Base-by-base conservation (phyloP, 225 moss, liverwort and hornwort genomes). In the Asterella californica region DNA sequence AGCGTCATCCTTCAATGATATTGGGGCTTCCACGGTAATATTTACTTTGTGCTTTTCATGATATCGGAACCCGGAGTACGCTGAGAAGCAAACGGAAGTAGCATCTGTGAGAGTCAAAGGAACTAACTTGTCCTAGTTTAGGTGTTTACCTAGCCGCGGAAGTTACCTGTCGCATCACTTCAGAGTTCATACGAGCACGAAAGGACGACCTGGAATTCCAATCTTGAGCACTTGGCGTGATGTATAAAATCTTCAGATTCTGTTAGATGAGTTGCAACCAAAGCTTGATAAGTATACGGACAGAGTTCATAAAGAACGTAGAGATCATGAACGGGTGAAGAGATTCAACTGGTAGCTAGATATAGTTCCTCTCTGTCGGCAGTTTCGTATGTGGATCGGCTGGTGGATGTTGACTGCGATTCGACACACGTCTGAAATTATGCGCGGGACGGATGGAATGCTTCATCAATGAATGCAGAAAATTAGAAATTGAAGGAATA, bases 1-100 rank as follows among this genome's bases (percentile, higher is more conserved):
- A 79, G 79, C 84, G 71, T 83, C 89, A 75, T 84, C 90, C 47
- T 72, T 90, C 46, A 84, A 80, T 76, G 96, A 96, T 77, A 90
- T 89, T 45, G 96, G 90, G 81, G 87, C 87, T 54, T 94, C 94
- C 63, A 82, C 59, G 85, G 96, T 96, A 87, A 76, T 45, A 4
- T 61, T n/a, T 70, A n/a, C n/a, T n/a, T n/a, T n/a, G n/a, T n/a
- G n/a, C n/a, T n/a, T n/a, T n/a, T n/a, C n/a, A n/a, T n/a, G n/a
- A n/a, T n/a, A n/a, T n/a, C n/a, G n/a, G n/a, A n/a, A n/a, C n/a
- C n/a, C n/a, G 12, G 4, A 18, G n/a, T 21, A 27, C n/a, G 61
- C 61, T 27, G 5, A 27, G 11, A 61, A 27, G 5, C 61, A 27
- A 25, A 17, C 21, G 24, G 24, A 57, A 57, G 21, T 57, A n/a